Evolutionary conservation across 2,329 filamentous ascomycete species (phyloP).

Genomic region (Fusarium setosum): DNA sequence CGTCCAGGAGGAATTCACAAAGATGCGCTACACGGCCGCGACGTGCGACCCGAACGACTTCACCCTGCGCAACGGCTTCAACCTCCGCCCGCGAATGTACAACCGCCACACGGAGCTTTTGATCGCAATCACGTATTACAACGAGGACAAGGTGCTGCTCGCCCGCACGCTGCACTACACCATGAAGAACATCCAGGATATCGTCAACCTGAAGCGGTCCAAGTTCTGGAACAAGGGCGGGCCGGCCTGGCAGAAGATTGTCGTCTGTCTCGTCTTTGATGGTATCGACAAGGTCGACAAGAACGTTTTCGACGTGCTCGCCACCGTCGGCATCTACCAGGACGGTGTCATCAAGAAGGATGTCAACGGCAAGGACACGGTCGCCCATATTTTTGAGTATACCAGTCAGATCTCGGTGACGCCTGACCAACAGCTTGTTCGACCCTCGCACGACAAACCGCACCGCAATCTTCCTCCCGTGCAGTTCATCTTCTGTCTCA

Average conservation of each 20-base stretch:
- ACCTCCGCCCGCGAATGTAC: constrained; percentile 41
- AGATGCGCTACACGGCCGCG: constrained; percentile 42
- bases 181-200: constrained; percentile 41
- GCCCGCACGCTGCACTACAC: constrained; percentile 38
- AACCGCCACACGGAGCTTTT: constrained; percentile 40
- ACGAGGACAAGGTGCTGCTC: constrained; percentile 42
- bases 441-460: constrained; percentile 33
- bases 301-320: constrained; percentile 41
- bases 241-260: constrained; percentile 41
- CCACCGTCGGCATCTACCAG: constrained; percentile 40
- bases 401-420: constrained; percentile 42
- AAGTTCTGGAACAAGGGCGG: constrained; percentile 43
- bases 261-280: constrained; percentile 41
- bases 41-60: constrained; percentile 42
- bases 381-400: constrained; percentile 41
- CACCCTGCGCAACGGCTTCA: constrained; percentile 39
- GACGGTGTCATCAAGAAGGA: constrained; percentile 42
- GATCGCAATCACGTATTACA: constrained; percentile 42
- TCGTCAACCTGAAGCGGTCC: constrained; percentile 40
- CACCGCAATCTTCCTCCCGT: constrained; percentile 36
- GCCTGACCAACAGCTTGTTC: constrained; percentile 40
- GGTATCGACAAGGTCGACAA: constrained; percentile 41
- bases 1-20: constrained; percentile 37
- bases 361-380: constrained; percentile 40
- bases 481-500: constrained; percentile 42